Evolutionary conservation across 2,329 filamentous ascomycete genomes (phyloP).

Genomic region (Alternaria brassicae): DNA sequence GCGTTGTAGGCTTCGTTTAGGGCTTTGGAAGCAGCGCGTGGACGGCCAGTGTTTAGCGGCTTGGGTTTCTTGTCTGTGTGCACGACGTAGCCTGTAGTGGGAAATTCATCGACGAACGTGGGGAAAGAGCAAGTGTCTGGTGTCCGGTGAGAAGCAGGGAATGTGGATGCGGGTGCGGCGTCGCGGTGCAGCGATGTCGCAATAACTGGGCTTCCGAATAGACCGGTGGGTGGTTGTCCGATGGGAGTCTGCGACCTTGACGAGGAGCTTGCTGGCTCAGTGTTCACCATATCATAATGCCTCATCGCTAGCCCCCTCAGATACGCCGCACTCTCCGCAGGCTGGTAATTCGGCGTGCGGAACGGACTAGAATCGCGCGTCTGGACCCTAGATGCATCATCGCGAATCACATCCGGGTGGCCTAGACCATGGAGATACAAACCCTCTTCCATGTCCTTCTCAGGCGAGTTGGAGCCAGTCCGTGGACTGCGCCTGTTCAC

Average conservation of each 20-base stretch:
- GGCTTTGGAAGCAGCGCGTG: constrained; percentile 21
- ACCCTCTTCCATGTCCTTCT: background rate
- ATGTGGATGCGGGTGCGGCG: background rate
- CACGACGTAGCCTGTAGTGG: background rate
- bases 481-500: background rate
- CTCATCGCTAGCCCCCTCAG: background rate
- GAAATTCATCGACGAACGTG: background rate
- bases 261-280: background rate
- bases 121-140: background rate
- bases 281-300: background rate
- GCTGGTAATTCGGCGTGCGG: background rate
- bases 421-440: constrained; percentile 5
- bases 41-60: constrained; percentile 11
- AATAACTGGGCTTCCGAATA: background rate
- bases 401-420: background rate
- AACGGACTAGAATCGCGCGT: background rate
- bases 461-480: background rate
- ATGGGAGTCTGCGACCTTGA: background rate
- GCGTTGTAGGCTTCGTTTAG: constrained; percentile 31
- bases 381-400: background rate
- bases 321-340: background rate
- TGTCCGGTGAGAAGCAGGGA: background rate
- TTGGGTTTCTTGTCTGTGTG: background rate
- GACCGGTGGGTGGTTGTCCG: background rate
- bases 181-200: background rate